These are phyloP conservation scores for Aschersonia sp. DNA, from an alignment of 2,329 filamentous ascomycete species.

Conservation along the genomic window DNA sequence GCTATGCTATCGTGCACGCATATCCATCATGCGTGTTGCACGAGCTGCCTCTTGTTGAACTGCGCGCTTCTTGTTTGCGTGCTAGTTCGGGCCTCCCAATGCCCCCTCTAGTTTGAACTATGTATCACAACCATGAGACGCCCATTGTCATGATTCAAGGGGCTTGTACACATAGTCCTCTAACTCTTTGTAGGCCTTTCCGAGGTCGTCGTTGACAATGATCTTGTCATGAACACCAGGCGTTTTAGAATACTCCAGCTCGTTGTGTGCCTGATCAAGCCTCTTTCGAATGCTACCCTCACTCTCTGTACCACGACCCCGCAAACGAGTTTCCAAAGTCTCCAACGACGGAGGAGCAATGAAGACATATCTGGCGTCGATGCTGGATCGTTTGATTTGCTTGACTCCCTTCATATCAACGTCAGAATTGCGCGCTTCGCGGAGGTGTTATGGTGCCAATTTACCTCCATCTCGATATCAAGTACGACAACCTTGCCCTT, in stretches of 20 bases:
- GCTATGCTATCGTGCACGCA: too few species aligned
- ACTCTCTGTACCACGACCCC: conserved; percentile 64
- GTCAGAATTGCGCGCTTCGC: too few species aligned
- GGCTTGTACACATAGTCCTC: conserved; percentile 32
- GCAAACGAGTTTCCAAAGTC: conserved; percentile 58
- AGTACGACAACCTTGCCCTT: conserved; percentile 66
- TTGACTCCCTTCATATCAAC: conserved; percentile 52
- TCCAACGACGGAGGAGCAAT: conserved; percentile 66
- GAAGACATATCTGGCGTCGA: conserved; percentile 72
- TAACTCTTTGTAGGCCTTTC: conserved; percentile 36
- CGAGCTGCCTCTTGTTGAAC: too few species aligned
- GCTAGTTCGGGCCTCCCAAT: too few species aligned
- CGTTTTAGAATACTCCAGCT: conserved; percentile 58
- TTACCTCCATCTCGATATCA: conserved; percentile 92
- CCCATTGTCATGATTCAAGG: conserved; percentile 4
- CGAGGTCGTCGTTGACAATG: conserved; percentile 29
- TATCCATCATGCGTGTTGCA: too few species aligned
- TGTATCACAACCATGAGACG: too few species aligned
- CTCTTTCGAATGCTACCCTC: conserved; percentile 59
- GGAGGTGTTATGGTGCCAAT: conserved; percentile 5
- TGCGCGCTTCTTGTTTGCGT: too few species aligned
- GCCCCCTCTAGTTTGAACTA: too few species aligned
- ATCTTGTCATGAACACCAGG: conserved; percentile 35
- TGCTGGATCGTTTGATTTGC: conserved; percentile 66
- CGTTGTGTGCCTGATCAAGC: conserved; percentile 55